Conservation (phyloP, 352 stramenopile species). For the Thalassiosira livingstoniorum region DNA sequence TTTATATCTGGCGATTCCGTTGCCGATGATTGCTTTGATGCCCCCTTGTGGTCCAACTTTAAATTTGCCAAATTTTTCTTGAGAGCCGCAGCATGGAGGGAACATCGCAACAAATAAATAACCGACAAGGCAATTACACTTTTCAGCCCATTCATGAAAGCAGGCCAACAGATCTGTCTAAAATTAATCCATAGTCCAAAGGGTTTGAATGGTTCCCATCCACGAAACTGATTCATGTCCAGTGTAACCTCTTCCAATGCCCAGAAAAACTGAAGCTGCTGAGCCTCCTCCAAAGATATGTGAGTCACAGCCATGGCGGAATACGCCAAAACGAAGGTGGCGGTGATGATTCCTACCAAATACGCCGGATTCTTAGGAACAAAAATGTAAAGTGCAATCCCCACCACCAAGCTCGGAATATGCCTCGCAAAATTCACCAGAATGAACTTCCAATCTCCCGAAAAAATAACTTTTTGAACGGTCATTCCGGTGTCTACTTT, state of each 20-base stretch:
- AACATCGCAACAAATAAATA: slow-evolving; percentile 78
- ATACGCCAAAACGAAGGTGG: slow-evolving; percentile 69
- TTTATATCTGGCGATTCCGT: background rate
- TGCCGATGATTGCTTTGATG: background rate
- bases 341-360: slow-evolving; percentile 60
- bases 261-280: slow-evolving; percentile 73
- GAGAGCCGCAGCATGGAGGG: slow-evolving; percentile 67
- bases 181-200: slow-evolving; percentile 51
- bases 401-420: slow-evolving; percentile 61
- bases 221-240: background rate
- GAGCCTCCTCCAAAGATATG: slow-evolving; percentile 58
- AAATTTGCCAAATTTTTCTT: slow-evolving; percentile 65
- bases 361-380: slow-evolving; percentile 69
- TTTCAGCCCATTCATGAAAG: slow-evolving; percentile 64
- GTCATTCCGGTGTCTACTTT: slow-evolving; percentile 65
- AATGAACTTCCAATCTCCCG: slow-evolving; percentile 39
- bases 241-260: slow-evolving; percentile 64
- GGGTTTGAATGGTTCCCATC: slow-evolving; percentile 54
- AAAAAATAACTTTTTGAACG: slow-evolving; percentile 40
- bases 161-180: slow-evolving; percentile 66
- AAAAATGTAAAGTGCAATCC: slow-evolving; percentile 62
- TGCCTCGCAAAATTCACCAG: slow-evolving; percentile 61
- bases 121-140: slow-evolving; percentile 69
- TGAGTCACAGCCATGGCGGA: slow-evolving; percentile 54
- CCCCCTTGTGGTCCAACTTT: slow-evolving; percentile 9